Base-by-base conservation (phyloP, 2,329 filamentous ascomycete genomes). In the Chaetomium sp. region DNA sequence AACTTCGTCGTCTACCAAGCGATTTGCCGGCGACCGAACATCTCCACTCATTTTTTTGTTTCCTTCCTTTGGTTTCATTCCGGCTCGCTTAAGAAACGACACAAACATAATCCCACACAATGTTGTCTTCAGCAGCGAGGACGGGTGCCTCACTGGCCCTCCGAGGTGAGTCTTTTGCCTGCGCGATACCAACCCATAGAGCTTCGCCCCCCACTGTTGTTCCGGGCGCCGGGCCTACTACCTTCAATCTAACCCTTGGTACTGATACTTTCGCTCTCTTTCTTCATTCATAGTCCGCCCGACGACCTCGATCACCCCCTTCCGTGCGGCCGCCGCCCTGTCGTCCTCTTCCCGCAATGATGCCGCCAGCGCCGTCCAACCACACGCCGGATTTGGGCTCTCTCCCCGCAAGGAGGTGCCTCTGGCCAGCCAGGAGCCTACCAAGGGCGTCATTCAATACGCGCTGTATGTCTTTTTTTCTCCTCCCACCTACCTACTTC, bases 381-480 rank as follows among this genome's bases (percentile, higher is more conserved):
- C 79, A 65, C 76, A 81, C 52, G 75, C 78, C 55, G 72, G 78
- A 47, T 69, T 62, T 52, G 67, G 65, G 69, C 70, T 84, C 68
- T 70, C 79, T 74, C 68, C 77, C 73, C 82, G 84, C 65, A 81
- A 80, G 69, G 87, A 92, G 74, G 88, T 94, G 55, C 85, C 83
- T 61, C 78, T 94, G 58, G 77, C 87, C 61, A 91, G 87, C 71
- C 85, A 95, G 75, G 86, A 90, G 73, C 79, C 79, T 62, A 89
- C 86, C 73, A 89, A 92, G 78, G 85, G 88, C 65, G 82, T 83
- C 57, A 77, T 92, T 67, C 88, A 95, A 84, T 92, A 91, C 72
- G 89, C 88, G 62, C 79, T 95, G 88, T 92, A 87, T 65, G 87
- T 82, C 11, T 52, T 36, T 8, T n/a, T 33, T 34, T 42, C 40